These are phyloP conservation scores for Quillaja saponaria DNA, from an alignment of 306 rosid genomes.

Conservation along the genomic window DNA sequence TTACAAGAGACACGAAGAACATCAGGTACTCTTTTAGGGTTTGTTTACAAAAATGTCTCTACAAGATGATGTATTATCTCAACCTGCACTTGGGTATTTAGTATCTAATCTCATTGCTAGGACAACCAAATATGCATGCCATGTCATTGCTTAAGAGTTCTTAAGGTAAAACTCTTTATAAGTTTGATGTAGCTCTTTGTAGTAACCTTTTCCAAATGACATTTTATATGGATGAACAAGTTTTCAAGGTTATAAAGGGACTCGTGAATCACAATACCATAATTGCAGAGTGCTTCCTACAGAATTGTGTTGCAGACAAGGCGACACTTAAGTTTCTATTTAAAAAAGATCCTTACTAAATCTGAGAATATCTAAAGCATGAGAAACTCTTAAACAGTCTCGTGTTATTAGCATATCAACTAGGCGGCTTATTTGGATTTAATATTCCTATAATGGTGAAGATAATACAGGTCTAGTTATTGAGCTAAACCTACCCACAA, in stretches of 20 bases:
- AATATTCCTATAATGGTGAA: background rate
- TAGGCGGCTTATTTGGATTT: conserved; percentile 13
- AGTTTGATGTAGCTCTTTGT: background rate
- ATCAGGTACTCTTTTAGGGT: background rate
- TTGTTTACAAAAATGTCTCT: too few species aligned
- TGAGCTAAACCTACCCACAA: conserved; percentile 9
- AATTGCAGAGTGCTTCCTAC: conserved; percentile 21
- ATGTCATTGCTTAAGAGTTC: too few species aligned
- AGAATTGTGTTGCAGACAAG: conserved; percentile 4
- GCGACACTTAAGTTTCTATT: conserved; percentile 7
- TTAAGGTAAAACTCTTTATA: too few species aligned
- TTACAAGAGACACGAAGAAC: background rate
- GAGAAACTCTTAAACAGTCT: background rate
- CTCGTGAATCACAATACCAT: conserved; percentile 19
- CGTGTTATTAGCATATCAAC: conserved; percentile 16
- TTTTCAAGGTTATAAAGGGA: conserved; percentile 15
- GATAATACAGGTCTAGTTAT: background rate
- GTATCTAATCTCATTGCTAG: too few species aligned
- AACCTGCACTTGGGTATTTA: too few species aligned
- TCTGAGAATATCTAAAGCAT: background rate
- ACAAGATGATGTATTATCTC: too few species aligned
- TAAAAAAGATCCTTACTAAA: background rate
- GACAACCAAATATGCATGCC: too few species aligned
- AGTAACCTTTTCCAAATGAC: conserved; percentile 15
- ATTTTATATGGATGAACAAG: conserved; percentile 12